A percentile compares a stretch with the other conserved stretches of the same genome.
Conservation (phyloP, 306 rosid genomes). For the Psophocarpus tetragonolobus region DNA sequence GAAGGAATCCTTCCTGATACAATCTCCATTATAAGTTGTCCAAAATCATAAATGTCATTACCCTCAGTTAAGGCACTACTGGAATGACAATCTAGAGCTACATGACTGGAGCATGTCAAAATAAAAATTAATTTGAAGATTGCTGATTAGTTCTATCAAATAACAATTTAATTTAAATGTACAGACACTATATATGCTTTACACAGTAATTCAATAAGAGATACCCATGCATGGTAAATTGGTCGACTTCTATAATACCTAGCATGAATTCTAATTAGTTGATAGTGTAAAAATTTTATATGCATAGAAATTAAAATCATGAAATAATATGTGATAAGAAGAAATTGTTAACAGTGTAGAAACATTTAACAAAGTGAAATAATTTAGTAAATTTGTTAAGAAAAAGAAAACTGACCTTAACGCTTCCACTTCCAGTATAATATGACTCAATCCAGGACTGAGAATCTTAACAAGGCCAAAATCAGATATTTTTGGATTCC, state of each 20-base stretch:
- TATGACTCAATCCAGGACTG: conserved; percentile 34
- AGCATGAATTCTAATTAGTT: not conserved
- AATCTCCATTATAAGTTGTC: conserved; percentile 70
- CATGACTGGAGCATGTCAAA: conserved; percentile 40
- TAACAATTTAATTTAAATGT: not conserved
- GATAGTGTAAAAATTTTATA: not conserved
- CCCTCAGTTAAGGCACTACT: conserved; percentile 33
- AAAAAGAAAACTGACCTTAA: conserved; percentile 42
- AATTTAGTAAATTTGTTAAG: not conserved
- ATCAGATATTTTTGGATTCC: conserved; percentile 63
- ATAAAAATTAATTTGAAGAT: not conserved
- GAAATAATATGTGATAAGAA: not conserved
- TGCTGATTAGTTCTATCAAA: not conserved
- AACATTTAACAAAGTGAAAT: not conserved
- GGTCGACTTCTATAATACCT: not conserved
- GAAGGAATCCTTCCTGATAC: conserved; percentile 54
- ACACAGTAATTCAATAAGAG: not conserved
- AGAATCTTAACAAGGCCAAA: conserved; percentile 54
- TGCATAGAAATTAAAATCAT: not conserved
- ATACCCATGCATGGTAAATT: not conserved
- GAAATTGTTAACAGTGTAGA: not conserved
- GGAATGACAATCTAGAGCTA: conserved; percentile 41
- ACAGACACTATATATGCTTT: not conserved
- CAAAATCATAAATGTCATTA: conserved; percentile 64
- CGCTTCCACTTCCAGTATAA: conserved; percentile 48